A percentile compares a stretch with the other conserved stretches of the same genome.
Evolutionary conservation across 345 rosid genomes (phyloP).

Genomic region (Eucalyptus marginata): DNA sequence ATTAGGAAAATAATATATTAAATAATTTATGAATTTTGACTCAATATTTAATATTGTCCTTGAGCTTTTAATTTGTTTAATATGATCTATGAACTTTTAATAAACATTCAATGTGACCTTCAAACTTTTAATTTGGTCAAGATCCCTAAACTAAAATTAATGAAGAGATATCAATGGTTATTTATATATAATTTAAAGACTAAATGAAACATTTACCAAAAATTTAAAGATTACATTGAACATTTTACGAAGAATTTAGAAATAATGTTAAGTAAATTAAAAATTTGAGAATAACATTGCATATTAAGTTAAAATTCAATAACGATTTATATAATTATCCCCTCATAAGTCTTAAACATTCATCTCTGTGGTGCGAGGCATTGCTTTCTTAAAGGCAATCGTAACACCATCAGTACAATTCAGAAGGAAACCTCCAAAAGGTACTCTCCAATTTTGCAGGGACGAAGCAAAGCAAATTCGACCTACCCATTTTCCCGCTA

Average conservation of each 20-base stretch:
- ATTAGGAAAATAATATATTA: not conserved
- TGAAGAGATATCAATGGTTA: rapidly evolving
- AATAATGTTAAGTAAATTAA: too few species aligned
- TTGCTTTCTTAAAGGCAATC: not conserved
- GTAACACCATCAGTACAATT: not conserved
- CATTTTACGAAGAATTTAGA: too few species aligned
- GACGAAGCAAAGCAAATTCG: not conserved
- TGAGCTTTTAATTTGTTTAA: not conserved
- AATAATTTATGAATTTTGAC: rapidly evolving
- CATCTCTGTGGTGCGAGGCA: not conserved
- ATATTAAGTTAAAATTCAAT: too few species aligned
- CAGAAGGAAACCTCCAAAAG: not conserved
- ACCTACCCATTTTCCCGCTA: not conserved
- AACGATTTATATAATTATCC: not conserved
- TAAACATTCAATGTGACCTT: rapidly evolving
- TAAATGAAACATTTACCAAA: not conserved
- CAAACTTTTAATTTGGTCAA: not conserved
- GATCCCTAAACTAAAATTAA: not conserved
- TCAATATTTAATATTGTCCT: rapidly evolving
- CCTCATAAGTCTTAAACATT: not conserved
- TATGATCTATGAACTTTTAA: rapidly evolving
- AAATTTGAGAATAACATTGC: rapidly evolving
- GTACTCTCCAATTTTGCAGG: not conserved
- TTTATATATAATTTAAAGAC: not conserved
- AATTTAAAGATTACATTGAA: too few species aligned